These are phyloP conservation scores for Gastrolobium bilobum DNA, from an alignment of 306 rosid species.

Conservation along the genomic window DNA sequence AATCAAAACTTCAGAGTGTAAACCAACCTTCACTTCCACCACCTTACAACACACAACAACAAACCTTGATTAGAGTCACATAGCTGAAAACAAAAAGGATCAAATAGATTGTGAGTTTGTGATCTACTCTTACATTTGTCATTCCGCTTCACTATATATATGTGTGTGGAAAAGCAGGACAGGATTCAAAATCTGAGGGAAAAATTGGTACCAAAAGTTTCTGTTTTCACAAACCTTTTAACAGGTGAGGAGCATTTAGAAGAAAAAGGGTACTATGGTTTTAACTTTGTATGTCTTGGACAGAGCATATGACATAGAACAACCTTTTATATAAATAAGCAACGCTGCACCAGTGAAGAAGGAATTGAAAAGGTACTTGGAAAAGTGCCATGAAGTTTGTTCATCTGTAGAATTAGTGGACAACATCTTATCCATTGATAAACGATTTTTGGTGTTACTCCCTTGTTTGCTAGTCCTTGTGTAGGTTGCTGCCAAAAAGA, in stretches of 20 bases:
- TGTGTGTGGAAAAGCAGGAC: neutral
- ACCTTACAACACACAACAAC: constrained; percentile 52
- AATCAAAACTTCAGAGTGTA: constrained; percentile 91
- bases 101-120: neutral
- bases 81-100: constrained; percentile 10
- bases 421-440: constrained; percentile 54
- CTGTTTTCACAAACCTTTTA: neutral
- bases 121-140: constrained; percentile 61
- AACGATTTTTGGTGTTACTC: constrained; percentile 44
- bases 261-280: neutral
- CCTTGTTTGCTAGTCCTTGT: constrained; percentile 53
- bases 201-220: neutral
- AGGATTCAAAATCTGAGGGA: neutral
- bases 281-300: neutral
- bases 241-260: neutral
- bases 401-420: constrained; percentile 46
- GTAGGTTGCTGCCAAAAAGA: constrained; percentile 38
- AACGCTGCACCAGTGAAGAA: neutral
- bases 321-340: constrained; percentile 31
- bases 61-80: constrained; percentile 30
- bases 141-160: constrained; percentile 42
- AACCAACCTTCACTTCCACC: constrained; percentile 88
- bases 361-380: too few species aligned
- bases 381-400: too few species aligned
- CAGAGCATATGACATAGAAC: neutral